phyloP scores from a whole-genome alignment of 2,329 filamentous ascomycete genomes.

The Beauveria sp. region DNA sequence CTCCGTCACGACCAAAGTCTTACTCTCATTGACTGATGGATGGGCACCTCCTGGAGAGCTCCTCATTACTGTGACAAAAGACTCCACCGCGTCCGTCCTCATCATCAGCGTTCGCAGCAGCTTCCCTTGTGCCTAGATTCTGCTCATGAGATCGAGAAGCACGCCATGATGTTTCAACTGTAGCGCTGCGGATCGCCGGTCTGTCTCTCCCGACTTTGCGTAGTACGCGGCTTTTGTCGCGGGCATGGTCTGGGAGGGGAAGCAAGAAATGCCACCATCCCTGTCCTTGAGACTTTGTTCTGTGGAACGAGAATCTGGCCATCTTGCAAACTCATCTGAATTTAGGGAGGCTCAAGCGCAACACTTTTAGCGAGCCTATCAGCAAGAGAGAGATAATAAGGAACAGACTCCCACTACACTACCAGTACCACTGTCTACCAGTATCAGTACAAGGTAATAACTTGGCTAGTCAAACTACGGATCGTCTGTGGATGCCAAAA shows the following conservation, averaged over 20 bases:
- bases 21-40: conserved; percentile 1
- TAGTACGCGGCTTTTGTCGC: not conserved
- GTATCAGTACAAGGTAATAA: too few species aligned
- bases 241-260: not conserved
- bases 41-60: not conserved
- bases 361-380: not conserved
- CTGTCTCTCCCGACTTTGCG: not conserved
- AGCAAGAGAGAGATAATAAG: not conserved
- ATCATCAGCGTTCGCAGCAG: not conserved
- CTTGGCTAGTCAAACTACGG: too few species aligned
- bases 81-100: not conserved
- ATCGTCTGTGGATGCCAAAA: too few species aligned
- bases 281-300: not conserved
- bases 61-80: conserved; percentile 1
- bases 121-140: not conserved
- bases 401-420: not conserved
- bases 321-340: not conserved
- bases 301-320: not conserved
- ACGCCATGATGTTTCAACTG: conserved; percentile 19
- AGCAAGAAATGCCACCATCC: not conserved
- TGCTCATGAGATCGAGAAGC: conserved; percentile 17
- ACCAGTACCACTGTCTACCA: too few species aligned
- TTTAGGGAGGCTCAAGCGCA: not conserved
- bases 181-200: conserved; percentile 14
- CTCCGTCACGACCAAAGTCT: not conserved